Base-by-base conservation (phyloP, 495 filamentous ascomycete genomes). In the Penicillium parvum region DNA sequence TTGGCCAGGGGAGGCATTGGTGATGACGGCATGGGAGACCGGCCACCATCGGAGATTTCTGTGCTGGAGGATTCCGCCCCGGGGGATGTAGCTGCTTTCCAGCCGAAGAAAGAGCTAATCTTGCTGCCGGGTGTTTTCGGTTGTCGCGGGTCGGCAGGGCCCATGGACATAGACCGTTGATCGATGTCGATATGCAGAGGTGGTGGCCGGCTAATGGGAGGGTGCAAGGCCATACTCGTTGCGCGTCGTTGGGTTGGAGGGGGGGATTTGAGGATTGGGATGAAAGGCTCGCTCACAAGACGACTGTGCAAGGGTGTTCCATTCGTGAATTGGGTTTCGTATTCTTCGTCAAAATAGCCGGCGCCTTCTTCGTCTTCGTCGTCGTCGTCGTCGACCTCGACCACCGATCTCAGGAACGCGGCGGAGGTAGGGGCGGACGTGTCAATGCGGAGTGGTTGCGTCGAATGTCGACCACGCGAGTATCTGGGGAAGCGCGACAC, bases 61-160 rank as follows among this genome's bases (percentile, higher is more conserved):
- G 81, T 83, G 32, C 78, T 80, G 11, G 81, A 77, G 1, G 77
- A 79, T 43, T 79, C 80, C 11, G 66, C 73, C 16, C 77, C 78
- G 25, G 77, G 74, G 17, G 81, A 77, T 4, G 76, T 70, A 4
- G 51, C 32, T 15, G 61, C 73, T 40, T 80, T 79, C 81, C 82
- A 85, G 43, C 82, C 77, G 48, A 87, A 86, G 61, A 87, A 82
- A 11, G 77, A 81, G 16, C 80, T 82, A 41, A 85, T 75, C 42
- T 78, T 82, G 29, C 73, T 71, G 15, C 71, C 76, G 10, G 82
- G 80, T 6, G 82, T 82, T 47, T 78, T 82, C 8, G 81, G 77
- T 45, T 71, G 58, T 45, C 65, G 60, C 28, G 54, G 40, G 28
- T 72, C 67, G 11, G 40, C 36, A 11, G 53, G 39, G 32, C 43